Conservation (phyloP, 2,329 filamentous ascomycete genomes). For the Colletotrichum spaethianum region DNA sequence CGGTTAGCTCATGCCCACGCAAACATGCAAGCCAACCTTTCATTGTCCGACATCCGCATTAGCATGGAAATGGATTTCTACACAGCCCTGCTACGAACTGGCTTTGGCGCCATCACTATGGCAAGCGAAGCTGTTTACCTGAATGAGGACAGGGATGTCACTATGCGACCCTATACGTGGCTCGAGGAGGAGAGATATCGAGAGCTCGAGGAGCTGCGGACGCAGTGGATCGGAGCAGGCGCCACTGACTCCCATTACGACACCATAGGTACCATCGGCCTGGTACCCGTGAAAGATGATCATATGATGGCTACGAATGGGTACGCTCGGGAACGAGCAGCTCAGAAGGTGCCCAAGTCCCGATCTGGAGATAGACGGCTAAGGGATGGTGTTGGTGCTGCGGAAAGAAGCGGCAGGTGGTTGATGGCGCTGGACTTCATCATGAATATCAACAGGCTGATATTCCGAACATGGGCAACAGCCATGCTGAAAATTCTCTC, state of each 20-base stretch:
- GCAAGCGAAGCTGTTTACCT: slow-evolving; percentile 96
- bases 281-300: slow-evolving; percentile 67
- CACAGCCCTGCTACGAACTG: slow-evolving; percentile 86
- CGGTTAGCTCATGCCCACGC: slow-evolving; percentile 80
- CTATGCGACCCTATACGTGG: slow-evolving; percentile 86
- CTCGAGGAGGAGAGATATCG: slow-evolving; percentile 87
- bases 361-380: slow-evolving; percentile 60
- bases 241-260: slow-evolving; percentile 65
- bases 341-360: slow-evolving; percentile 68
- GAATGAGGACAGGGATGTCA: slow-evolving; percentile 86
- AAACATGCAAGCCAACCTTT: slow-evolving; percentile 93
- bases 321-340: slow-evolving; percentile 79
- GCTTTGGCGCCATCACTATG: slow-evolving; percentile 90
- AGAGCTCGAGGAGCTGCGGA: slow-evolving; percentile 77
- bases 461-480: slow-evolving; percentile 71
- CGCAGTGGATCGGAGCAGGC: slow-evolving; percentile 64
- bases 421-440: slow-evolving; percentile 83
- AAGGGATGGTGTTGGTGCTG: slow-evolving; percentile 80
- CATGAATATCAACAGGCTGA: slow-evolving; percentile 78
- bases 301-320: slow-evolving; percentile 65
- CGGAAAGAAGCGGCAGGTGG: slow-evolving; percentile 85
- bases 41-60: slow-evolving; percentile 84
- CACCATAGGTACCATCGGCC: slow-evolving; percentile 66
- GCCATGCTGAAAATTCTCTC: slow-evolving; percentile 68
- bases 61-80: slow-evolving; percentile 96